These are phyloP conservation scores for Cladosporium colombiae DNA, from an alignment of 2,329 filamentous ascomycete species.

Conservation along the genomic window DNA sequence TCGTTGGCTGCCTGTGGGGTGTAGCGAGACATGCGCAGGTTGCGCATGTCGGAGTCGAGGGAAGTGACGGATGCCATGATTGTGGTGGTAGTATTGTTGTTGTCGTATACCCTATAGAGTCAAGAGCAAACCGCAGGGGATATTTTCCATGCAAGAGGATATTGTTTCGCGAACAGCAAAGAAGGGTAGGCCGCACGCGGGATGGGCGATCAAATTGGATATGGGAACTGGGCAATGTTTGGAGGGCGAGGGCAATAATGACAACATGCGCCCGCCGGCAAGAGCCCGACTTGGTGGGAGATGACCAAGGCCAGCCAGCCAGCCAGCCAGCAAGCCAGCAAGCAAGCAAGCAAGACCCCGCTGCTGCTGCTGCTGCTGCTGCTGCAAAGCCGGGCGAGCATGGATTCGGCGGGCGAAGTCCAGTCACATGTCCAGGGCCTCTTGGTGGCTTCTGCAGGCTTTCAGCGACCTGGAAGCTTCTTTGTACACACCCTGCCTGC, in stretches of 20 bases:
- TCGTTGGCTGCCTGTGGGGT: conserved; percentile 88
- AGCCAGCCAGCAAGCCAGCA: no score
- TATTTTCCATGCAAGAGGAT: not conserved
- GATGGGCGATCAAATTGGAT: not conserved
- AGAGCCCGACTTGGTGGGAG: not conserved
- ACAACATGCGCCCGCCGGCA: not conserved
- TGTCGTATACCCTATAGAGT: not conserved
- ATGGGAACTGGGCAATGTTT: conserved; percentile 14
- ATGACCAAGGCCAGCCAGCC: not conserved
- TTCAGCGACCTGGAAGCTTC: conserved; percentile 9
- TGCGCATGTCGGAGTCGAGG: conserved; percentile 92
- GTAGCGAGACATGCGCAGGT: conserved; percentile 87
- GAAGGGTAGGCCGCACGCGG: not conserved
- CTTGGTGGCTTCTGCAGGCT: conserved; percentile 1
- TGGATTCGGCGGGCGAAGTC: not conserved
- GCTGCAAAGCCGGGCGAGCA: not conserved
- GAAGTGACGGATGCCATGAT: conserved; percentile 90
- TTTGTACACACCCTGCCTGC: conserved; percentile 9
- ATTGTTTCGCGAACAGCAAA: not conserved
- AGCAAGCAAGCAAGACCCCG: not conserved
- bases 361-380: not conserved
- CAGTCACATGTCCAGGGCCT: not conserved
- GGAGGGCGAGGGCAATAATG: conserved; percentile 2
- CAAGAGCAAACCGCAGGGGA: not conserved
- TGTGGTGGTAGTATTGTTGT: not conserved